Base-by-base conservation (phyloP, 2,329 filamentous ascomycete species). In the Septoria linicola region DNA sequence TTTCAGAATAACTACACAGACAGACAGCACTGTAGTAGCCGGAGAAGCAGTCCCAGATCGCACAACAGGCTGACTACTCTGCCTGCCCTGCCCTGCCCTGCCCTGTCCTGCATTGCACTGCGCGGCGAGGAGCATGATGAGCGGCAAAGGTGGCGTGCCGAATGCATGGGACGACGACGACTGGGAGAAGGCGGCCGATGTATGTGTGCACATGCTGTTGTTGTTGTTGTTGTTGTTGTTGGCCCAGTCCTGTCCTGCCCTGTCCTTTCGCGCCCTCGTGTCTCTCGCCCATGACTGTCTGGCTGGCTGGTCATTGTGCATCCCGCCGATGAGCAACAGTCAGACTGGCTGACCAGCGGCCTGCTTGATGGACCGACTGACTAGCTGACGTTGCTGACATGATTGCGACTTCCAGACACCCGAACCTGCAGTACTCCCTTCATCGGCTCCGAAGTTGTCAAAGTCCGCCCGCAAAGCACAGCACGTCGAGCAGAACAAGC, bases 101-200 rank as follows among this genome's bases (percentile, higher is more conserved):
- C n/a, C n/a, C n/a, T n/a, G n/a, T n/a, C n/a, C n/a, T n/a, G n/a
- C n/a, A n/a, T n/a, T n/a, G n/a, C 14, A 21, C 17, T 11, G 8
- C 13, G 11, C 36, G 36, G 20, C 41, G 34, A 21, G n/a, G 30
- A 14, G 17, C 20, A 36, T 13, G 61, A 74, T 72, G 68, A 77
- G 66, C 60, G 72, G 73, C 68, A 73, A 76, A 62, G 58, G 61
- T 41, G 70, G 70, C 17, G 70, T 85, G 52, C 84, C 87, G 31
- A 82, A 90, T 68, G 91, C 89, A 16, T 96, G 92, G 92, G 89
- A 92, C 58, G 85, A 95, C 63, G 36, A 39, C 35, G 88, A 96
- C 65, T 97, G 91, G 90, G 88, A 92, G 68, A 73, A 76, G 4
- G 80, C 87, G 66, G 89, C 87, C 51, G 89, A 95, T 73, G 81